Evolutionary conservation across 257 asterid genomes (phyloP).

Genomic region (Solanum chmielewskii): DNA sequence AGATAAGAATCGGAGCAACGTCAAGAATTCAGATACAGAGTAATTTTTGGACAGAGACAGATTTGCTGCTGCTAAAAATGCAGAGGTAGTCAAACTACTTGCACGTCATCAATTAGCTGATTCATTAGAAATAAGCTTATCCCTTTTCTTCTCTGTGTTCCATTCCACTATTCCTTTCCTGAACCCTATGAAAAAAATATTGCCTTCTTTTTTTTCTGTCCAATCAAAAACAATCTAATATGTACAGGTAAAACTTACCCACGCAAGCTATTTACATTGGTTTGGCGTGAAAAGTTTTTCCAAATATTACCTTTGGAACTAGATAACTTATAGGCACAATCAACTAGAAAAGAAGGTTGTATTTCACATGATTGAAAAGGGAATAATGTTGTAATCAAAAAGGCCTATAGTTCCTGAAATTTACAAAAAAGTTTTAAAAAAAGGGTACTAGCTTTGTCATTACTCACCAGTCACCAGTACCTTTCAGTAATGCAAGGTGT

Average conservation of each 20-base stretch:
- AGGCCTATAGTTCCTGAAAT: slow-evolving; percentile 9
- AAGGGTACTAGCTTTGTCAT: slow-evolving; percentile 5
- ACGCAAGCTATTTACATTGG: accelerated
- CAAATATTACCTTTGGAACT: not conserved
- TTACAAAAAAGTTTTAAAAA: slow-evolving; percentile 1
- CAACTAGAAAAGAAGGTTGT: not conserved
- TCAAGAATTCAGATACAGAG: too few relatives aligned
- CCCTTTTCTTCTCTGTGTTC: not conserved
- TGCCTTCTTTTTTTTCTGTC: not conserved
- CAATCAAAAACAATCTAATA: not conserved
- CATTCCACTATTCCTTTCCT: not conserved
- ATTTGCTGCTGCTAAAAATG: not conserved
- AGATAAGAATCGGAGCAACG: not conserved
- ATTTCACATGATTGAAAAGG: not conserved
- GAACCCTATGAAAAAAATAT: not conserved
- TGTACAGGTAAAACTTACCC: too few relatives aligned
- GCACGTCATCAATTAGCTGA: not conserved
- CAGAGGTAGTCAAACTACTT: not conserved
- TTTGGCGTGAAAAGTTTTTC: too few relatives aligned
- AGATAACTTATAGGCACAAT: not conserved
- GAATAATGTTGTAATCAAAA: not conserved
- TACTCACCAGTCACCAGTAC: slow-evolving; percentile 8
- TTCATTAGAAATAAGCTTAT: not conserved
- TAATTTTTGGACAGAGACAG: not conserved
- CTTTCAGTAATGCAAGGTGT: not conserved